These are phyloP conservation scores for Trichosporon sp. DNA, from an alignment of 1,284 basidiomycete genomes.

Conservation along the genomic window DNA sequence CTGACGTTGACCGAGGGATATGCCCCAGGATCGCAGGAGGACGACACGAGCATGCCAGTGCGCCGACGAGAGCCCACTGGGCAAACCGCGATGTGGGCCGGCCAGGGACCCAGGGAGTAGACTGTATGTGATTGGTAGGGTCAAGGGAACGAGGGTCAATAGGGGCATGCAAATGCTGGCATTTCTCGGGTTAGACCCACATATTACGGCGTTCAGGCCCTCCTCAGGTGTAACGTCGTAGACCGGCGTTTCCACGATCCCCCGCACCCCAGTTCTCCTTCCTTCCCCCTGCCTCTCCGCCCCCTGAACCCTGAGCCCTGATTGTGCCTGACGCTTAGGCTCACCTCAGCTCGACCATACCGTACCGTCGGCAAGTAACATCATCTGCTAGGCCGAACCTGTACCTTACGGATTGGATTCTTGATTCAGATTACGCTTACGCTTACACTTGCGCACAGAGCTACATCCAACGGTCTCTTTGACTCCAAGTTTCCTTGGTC, in stretches of 20 bases:
- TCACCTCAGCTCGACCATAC: constrained; percentile 13
- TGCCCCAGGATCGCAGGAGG: not conserved
- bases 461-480: constrained; percentile 14
- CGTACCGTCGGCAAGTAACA: constrained; percentile 17
- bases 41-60: not conserved
- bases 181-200: constrained; percentile 20
- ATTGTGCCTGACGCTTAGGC: constrained; percentile 7
- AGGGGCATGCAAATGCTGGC: constrained; percentile 10
- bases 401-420: constrained; percentile 16
- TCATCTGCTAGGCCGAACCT: constrained; percentile 1
- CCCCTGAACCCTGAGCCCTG: not conserved
- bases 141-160: constrained; percentile 6
- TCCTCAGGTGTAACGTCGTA: constrained; percentile 1
- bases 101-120: not conserved
- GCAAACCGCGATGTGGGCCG: not conserved
- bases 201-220: constrained; percentile 16
- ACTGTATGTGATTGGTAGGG: constrained; percentile 10
- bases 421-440: constrained; percentile 20
- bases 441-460: constrained; percentile 14
- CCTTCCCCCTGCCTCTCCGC: not conserved
- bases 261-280: not conserved
- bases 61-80: not conserved
- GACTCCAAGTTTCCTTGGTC: constrained; percentile 9
- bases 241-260: constrained; percentile 1
- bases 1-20: constrained; percentile 2